These are phyloP conservation scores for Debaryomyces coudertii DNA, from an alignment of 1,139 yeast genomes.

Conservation along the genomic window DNA sequence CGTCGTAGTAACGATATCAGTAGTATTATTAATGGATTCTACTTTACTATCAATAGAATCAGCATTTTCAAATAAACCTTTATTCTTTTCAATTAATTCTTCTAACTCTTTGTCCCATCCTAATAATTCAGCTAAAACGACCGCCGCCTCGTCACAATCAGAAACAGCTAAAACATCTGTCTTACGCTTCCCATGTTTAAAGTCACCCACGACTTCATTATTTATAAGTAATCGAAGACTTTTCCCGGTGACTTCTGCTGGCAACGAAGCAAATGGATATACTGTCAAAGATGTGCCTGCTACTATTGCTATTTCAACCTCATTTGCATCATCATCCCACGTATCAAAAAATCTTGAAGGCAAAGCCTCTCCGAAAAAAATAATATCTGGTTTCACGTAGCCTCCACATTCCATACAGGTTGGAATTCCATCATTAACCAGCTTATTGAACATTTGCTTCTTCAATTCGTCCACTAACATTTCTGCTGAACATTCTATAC, in stretches of 20 bases:
- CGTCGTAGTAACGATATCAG: conserved; percentile 4
- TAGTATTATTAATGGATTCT: neutral
- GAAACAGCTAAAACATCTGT: conserved; percentile 63
- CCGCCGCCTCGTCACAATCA: conserved; percentile 67
- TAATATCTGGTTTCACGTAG: conserved; percentile 87
- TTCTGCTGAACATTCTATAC: conserved; percentile 69
- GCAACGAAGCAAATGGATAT: conserved; percentile 84
- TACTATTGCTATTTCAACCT: conserved; percentile 75
- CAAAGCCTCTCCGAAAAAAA: conserved; percentile 86
- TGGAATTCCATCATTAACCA: conserved; percentile 50
- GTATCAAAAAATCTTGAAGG: conserved; percentile 67
- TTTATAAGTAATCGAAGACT: conserved; percentile 71
- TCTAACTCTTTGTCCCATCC: conserved; percentile 68
- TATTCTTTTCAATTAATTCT: conserved; percentile 28
- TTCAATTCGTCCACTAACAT: conserved; percentile 57
- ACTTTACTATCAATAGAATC: conserved; percentile 3
- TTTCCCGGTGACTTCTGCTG: conserved; percentile 56
- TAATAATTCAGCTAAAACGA: conserved; percentile 50
- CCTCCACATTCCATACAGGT: conserved; percentile 61
- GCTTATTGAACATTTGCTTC: conserved; percentile 34
- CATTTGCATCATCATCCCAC: conserved; percentile 65
- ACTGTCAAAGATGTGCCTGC: conserved; percentile 94
- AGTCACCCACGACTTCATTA: conserved; percentile 77
- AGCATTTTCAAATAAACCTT: neutral
- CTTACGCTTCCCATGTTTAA: conserved; percentile 49